These are phyloP conservation scores for Spathaspora sp. DNA, from an alignment of 1,139 yeast genomes.

Conservation along the genomic window DNA sequence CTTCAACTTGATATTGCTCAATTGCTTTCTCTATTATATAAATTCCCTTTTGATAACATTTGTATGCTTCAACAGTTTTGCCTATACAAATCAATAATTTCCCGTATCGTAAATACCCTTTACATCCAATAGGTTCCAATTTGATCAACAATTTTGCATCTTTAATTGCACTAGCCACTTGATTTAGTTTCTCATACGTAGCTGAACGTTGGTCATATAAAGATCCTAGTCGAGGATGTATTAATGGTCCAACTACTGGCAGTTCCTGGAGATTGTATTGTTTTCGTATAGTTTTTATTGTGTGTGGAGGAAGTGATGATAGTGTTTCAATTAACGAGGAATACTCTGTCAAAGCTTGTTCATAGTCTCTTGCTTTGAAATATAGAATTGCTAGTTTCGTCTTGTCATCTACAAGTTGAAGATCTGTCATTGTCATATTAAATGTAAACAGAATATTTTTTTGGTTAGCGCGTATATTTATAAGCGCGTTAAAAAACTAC, in stretches of 20 bases:
- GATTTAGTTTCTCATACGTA: constrained; percentile 50
- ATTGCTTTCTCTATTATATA: constrained; percentile 29
- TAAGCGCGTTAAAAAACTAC: too few species aligned
- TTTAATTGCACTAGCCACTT: constrained; percentile 37
- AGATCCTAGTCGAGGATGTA: constrained; percentile 23
- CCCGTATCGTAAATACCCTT: constrained; percentile 57
- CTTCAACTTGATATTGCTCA: constrained; percentile 20
- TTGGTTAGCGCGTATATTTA: constrained; percentile 2
- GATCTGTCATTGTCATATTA: constrained; percentile 7
- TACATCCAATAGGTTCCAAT: constrained; percentile 56
- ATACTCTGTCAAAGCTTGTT: constrained; percentile 28
- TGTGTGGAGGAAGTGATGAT: constrained; percentile 14
- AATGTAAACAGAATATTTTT: background rate
- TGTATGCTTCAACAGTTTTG: constrained; percentile 41
- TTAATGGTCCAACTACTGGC: constrained; percentile 29
- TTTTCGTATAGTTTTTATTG: constrained; percentile 20
- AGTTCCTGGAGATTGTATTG: constrained; percentile 18
- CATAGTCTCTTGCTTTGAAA: constrained; percentile 30
- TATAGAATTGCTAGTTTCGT: constrained; percentile 30
- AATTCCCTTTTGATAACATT: constrained; percentile 43
- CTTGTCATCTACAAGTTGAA: constrained; percentile 24
- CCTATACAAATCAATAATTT: constrained; percentile 37
- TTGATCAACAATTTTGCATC: constrained; percentile 45
- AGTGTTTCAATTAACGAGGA: constrained; percentile 19
- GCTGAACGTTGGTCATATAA: constrained; percentile 58